These are phyloP conservation scores for Chaetomiaceae sp. DNA, from an alignment of 2,329 filamentous ascomycete genomes.

Conservation along the genomic window DNA sequence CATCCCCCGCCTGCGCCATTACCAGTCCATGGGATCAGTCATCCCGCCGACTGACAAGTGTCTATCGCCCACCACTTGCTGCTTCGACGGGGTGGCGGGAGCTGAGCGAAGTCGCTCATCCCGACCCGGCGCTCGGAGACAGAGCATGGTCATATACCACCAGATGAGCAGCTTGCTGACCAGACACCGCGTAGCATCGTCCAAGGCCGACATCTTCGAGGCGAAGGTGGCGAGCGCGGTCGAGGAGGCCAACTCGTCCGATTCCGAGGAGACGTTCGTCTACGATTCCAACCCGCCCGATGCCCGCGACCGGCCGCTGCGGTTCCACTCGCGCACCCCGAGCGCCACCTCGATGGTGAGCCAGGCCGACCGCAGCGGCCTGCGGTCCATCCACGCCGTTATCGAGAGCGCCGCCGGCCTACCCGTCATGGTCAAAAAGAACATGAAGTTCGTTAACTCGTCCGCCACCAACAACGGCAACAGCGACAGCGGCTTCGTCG, in stretches of 20 bases:
- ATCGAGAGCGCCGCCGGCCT: conserved; percentile 53
- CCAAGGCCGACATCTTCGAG: conserved; percentile 97
- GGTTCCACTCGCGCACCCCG: conserved; percentile 89
- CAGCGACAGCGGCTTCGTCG: conserved; percentile 47
- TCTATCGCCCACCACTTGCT: conserved; percentile 32
- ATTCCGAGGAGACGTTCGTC: conserved; percentile 97
- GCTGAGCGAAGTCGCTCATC: conserved; percentile 23
- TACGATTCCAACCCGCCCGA: conserved; percentile 95
- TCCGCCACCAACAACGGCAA: conserved; percentile 58
- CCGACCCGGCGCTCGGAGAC: conserved; percentile 21
- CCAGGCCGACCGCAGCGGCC: conserved; percentile 55
- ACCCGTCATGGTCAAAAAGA: conserved; percentile 66
- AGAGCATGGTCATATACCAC: conserved; percentile 32
- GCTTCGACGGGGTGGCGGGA: conserved; percentile 28
- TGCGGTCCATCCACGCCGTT: conserved; percentile 60
- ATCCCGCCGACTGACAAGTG: conserved; percentile 27
- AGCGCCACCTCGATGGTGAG: conserved; percentile 82
- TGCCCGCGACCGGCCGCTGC: conserved; percentile 53
- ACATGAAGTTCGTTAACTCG: conserved; percentile 91
- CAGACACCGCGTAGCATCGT: conserved; percentile 58
- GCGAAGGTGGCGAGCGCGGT: conserved; percentile 94
- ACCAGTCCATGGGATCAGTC: conserved; percentile 35
- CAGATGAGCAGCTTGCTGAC: conserved; percentile 42
- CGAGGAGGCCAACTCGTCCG: conserved; percentile 91
- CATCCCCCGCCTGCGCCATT: conserved; percentile 34